Evolutionary conservation across 306 rosid species (phyloP), one percentile per base, ranked within the genome.

Genomic region (Cicer arietinum): DNA sequence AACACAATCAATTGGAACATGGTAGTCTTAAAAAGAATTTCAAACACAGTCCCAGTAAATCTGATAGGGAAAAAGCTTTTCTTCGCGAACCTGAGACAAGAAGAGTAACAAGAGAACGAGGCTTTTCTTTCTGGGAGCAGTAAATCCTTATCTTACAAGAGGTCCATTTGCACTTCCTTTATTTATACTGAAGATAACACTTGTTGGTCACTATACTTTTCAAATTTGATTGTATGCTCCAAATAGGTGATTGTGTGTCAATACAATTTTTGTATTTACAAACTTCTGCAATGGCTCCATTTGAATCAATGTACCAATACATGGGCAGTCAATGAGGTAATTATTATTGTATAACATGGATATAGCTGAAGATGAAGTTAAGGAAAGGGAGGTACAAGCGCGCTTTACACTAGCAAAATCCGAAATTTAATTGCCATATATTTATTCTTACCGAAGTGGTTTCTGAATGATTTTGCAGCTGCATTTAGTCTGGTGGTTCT

Each of bases 111-210:
- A 85, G 96, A 79, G 96, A 83, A 61, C 46, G 79, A 2, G 97
- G 96, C 0, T 91, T 91, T 88, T 93, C 98, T 57, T 88, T 91
- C 45, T 89, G 92, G 96, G 92, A 86, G 78, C 30, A 85, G 47
- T 90, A 82, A 88, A 67, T 67, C 80, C 45, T 58, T 41, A 42
- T 61, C 46, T 54, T n/a, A 67, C 42, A 14, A 45, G 52, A 75
- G 69, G 52, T 73, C 67, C 12, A n/a, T 18, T 11, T 77, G 10
- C 39, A 41, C 73, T 70, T 59, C 73, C 35, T 17, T 51, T 22
- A 18, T 61, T 30, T 48, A 17, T 39, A 37, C 10, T 50, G 22
- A 63, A 41, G 57, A 44, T 61, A 43, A 59, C n/a, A 0, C 50
- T 42, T 47, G 43, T 45, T 43, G 51, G 25, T 63, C 20, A n/a